phyloP scores from a whole-genome alignment of 208 protist species.

The Trichomonas gallinae region DNA sequence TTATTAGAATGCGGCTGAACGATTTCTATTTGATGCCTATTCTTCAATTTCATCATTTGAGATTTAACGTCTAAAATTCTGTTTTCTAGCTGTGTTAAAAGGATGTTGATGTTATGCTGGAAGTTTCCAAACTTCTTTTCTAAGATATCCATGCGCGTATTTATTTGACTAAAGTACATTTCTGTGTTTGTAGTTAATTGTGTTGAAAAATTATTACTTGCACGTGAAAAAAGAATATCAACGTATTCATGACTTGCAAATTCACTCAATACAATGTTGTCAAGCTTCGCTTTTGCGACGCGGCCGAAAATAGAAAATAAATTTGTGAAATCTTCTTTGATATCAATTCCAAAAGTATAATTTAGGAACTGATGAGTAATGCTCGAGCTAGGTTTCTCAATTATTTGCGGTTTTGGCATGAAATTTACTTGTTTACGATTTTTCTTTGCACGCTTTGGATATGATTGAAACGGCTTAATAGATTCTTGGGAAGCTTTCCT shows the following conservation, averaged over 20 bases:
- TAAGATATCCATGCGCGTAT: not conserved
- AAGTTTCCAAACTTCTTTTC: not conserved
- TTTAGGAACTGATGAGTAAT: not conserved
- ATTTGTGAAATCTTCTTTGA: not conserved
- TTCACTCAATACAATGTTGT: not conserved
- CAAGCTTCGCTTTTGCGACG: not conserved
- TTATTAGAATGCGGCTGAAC: not conserved
- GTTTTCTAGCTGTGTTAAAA: not conserved
- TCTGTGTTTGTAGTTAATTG: not conserved
- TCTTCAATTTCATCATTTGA: not conserved
- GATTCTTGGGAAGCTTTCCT: not conserved
- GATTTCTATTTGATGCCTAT: not conserved
- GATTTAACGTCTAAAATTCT: not conserved
- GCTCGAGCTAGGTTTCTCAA: not conserved
- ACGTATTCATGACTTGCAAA: not conserved
- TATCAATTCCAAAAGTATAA: not conserved
- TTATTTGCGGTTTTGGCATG: not conserved
- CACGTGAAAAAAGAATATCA: not conserved
- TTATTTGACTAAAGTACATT: not conserved
- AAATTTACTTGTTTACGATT: not conserved
- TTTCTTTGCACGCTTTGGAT: not conserved
- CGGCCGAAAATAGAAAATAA: not conserved
- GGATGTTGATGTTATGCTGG: not conserved
- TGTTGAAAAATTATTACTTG: not conserved
- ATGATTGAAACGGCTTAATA: not conserved